Percentiles rank a stretch among this genome's conserved stretches.
Evolutionary conservation across 2,329 filamentous ascomycete species (phyloP).

Genomic region (Ophiostoma angusticollis): DNA sequence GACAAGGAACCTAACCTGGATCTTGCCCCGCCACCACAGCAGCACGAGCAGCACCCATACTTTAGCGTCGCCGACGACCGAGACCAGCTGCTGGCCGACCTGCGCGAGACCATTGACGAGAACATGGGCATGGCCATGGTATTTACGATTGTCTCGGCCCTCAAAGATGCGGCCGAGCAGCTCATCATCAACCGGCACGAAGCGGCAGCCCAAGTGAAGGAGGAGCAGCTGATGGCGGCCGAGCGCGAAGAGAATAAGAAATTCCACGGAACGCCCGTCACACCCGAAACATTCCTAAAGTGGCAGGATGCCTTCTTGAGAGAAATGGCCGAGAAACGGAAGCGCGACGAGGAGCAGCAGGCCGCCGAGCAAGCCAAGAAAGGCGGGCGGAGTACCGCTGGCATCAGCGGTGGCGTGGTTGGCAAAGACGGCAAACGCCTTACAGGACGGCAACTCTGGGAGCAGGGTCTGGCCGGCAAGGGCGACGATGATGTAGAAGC

Average conservation of each 20-base stretch:
- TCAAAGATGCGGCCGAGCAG: constrained; percentile 86
- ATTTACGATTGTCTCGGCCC: constrained; percentile 72
- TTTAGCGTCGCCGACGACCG: constrained; percentile 77
- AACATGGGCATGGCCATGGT: constrained; percentile 97
- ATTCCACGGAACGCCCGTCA: constrained; percentile 85
- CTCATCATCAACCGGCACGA: constrained; percentile 64
- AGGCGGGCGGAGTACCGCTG: constrained; percentile 1
- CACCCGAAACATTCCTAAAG: constrained; percentile 66
- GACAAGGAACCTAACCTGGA: constrained; percentile 77
- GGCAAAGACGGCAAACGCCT: constrained; percentile 63
- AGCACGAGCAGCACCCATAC: constrained; percentile 46
- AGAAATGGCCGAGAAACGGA: constrained; percentile 67
- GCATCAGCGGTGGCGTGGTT: constrained; percentile 30
- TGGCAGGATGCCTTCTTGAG: constrained; percentile 69
- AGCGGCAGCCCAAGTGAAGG: constrained; percentile 43
- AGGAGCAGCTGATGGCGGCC: constrained; percentile 41
- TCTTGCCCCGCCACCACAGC: constrained; percentile 54
- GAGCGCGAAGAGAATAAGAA: constrained; percentile 94
- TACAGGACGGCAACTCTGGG: constrained; percentile 67
- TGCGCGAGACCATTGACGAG: constrained; percentile 71
- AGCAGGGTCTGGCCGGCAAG: constrained; percentile 57
- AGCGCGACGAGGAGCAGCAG: constrained; percentile 60
- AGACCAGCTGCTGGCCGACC: constrained; percentile 52
- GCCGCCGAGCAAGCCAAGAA: constrained; percentile 67
- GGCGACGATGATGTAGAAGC: constrained; percentile 47